Evolutionary conservation across 345 rosid species (phyloP), one percentile per base, ranked within the genome.

Genomic region (Pistacia atlantica): DNA sequence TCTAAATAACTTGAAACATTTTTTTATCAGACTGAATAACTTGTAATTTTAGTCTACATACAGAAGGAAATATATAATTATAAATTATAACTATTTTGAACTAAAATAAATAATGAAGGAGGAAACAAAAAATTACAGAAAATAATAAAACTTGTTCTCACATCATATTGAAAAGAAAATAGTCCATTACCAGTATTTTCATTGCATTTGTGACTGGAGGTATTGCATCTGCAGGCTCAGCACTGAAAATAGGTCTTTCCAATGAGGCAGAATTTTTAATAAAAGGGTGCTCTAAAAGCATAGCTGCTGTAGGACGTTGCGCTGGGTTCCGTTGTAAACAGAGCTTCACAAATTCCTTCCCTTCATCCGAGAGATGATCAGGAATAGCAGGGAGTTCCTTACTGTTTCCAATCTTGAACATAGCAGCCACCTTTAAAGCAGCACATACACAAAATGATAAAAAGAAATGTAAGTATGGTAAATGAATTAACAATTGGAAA

Each of bases 321-420:
- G 63, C 31, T 4, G 97, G 95, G 65, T 92, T 87, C 72, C 93
- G 81, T 79, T 90, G 95, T 60, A 92, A 67, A 78, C 97, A 92
- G 58, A 81, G 83, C 76, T 84, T 87, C 59, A 92, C 92, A 80
- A 92, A 92, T 80, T 92, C 92, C 81, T 89, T 90, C 13, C 92
- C 97, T 8, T 90, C 93, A 54, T 87, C 91, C 22, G 97, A 90
- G 77, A 92, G 90, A 83, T 81, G 81, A 79, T 86, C 92, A 52
- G 97, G 97, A 80, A 92, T 88, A 48, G 85, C 83, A 33, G 97
- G 97, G 77, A 92, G 95, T 80, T 90, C 95, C 87, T 90, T 92
- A 80, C 97, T 88, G 83, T 90, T 92, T 74, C 97, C 97, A 69
- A 92, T 92, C 86, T 92, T 92, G 81, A 92, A 92, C 93, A 92